Percentiles rank a stretch among this genome's conserved stretches.
Evolutionary conservation across 345 rosid genomes (phyloP).

Genomic region (Cardiospermum halicacabum): DNA sequence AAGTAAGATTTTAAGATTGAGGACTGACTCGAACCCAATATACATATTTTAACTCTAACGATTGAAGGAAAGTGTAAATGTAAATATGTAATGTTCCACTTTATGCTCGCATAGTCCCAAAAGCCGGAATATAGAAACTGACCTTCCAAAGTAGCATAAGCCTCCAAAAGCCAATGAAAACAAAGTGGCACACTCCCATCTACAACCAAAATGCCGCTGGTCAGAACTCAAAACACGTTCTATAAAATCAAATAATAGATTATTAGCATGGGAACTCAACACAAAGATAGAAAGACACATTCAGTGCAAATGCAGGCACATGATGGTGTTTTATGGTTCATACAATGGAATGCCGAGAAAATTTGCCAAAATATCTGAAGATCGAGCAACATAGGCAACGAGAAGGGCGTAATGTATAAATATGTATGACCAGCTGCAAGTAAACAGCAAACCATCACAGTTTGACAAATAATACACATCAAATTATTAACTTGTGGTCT

Average conservation of each 20-base stretch:
- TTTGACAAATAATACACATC: conserved; percentile 1
- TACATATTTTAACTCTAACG: too few species aligned
- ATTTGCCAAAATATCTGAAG: conserved; percentile 77
- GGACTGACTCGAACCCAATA: too few species aligned
- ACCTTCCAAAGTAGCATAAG: conserved; percentile 93
- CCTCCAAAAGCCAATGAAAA: conserved; percentile 74
- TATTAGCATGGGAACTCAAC: conserved; percentile 1
- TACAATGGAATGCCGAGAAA: conserved; percentile 81
- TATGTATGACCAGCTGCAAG: conserved; percentile 89
- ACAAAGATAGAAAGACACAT: not conserved
- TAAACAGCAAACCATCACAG: conserved; percentile 15
- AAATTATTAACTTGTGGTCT: conserved; percentile 1
- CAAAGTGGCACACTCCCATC: conserved; percentile 86
- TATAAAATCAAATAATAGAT: conserved; percentile 11
- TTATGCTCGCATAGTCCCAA: conserved; percentile 3
- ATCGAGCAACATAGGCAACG: conserved; percentile 88
- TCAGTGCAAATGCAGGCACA: not conserved
- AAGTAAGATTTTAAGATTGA: too few species aligned
- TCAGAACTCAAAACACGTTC: conserved; percentile 28
- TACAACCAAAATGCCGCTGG: conserved; percentile 42
- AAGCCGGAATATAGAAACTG: conserved; percentile 9
- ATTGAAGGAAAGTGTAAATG: too few species aligned
- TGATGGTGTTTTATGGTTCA: conserved; percentile 14
- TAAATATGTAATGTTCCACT: too few species aligned
- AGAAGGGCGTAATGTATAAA: conserved; percentile 90